These are phyloP conservation scores for Cicer arietinum DNA, from an alignment of 306 rosid species.

Conservation along the genomic window DNA sequence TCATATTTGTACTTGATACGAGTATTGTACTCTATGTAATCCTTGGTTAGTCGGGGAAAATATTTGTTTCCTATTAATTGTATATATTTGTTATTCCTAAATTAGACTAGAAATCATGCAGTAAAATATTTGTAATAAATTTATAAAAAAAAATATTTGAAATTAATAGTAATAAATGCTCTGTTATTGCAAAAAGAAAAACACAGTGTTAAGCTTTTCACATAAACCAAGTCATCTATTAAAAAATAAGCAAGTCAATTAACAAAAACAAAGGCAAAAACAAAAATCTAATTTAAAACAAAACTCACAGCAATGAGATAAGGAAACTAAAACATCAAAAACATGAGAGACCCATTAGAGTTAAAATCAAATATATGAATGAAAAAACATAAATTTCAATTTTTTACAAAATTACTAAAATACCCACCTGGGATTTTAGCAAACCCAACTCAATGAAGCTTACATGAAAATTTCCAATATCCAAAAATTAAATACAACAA, in stretches of 20 bases:
- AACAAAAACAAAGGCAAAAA: background rate
- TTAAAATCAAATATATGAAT: background rate
- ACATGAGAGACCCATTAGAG: conserved; percentile 22
- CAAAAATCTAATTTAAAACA: background rate
- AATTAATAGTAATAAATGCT: no score
- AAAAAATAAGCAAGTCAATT: background rate
- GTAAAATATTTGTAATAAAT: no score
- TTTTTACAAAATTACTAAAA: conserved; percentile 1
- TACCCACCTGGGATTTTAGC: conserved; percentile 37
- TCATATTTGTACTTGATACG: no score
- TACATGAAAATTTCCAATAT: conserved; percentile 6
- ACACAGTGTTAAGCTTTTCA: conserved; percentile 40
- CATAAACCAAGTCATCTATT: conserved; percentile 20
- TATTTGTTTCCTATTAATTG: no score
- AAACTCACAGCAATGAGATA: conserved; percentile 3
- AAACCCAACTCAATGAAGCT: conserved; percentile 28
- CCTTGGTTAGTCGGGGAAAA: no score
- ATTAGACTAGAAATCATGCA: no score
- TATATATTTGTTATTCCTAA: no score
- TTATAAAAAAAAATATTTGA: no score
- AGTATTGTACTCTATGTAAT: no score
- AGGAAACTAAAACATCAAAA: conserved; percentile 30
- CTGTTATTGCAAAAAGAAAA: background rate
- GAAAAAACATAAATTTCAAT: conserved; percentile 18
- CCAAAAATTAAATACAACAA: background rate